Conservation (phyloP, 2,329 filamentous ascomycete species). For the Orbilia brochopaga region DNA sequence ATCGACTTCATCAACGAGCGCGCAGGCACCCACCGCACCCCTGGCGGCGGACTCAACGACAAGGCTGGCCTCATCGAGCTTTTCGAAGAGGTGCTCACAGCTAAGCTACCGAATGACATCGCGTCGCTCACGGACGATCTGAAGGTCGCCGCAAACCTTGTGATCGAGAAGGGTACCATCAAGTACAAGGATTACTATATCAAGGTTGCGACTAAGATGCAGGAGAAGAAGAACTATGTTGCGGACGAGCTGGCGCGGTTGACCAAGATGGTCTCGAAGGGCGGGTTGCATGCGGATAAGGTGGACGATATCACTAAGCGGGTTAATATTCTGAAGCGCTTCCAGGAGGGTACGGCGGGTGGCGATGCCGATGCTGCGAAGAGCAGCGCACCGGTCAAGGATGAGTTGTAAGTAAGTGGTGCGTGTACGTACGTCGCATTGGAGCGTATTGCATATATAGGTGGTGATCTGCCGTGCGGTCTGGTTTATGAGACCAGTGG, state of each 20-base stretch:
- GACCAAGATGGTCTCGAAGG: conserved; percentile 33
- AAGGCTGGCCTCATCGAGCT: conserved; percentile 80
- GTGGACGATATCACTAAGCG: conserved; percentile 42
- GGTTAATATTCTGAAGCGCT: conserved; percentile 46
- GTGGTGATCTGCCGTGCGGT: background rate
- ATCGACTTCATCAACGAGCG: conserved; percentile 85
- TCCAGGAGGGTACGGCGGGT: conserved; percentile 13
- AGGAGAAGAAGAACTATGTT: conserved; percentile 75
- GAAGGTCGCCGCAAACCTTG: conserved; percentile 70
- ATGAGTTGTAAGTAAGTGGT: conserved; percentile 35
- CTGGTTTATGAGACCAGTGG: too few relatives aligned
- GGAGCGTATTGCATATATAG: background rate
- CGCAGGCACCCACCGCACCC: conserved; percentile 81
- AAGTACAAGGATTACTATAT: conserved; percentile 94
- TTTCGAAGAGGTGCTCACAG: conserved; percentile 76
- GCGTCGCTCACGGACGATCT: conserved; percentile 70
- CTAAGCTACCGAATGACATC: conserved; percentile 69
- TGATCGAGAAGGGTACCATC: conserved; percentile 64
- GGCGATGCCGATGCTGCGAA: conserved; percentile 8
- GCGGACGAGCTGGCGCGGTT: conserved; percentile 73
- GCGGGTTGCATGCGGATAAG: conserved; percentile 36
- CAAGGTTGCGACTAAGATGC: conserved; percentile 71
- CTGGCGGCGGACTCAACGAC: conserved; percentile 78
- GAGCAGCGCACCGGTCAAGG: conserved; percentile 21
- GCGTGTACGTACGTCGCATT: background rate